Base-by-base conservation (phyloP, 345 rosid species). In the Hibiscus mutabilis region DNA sequence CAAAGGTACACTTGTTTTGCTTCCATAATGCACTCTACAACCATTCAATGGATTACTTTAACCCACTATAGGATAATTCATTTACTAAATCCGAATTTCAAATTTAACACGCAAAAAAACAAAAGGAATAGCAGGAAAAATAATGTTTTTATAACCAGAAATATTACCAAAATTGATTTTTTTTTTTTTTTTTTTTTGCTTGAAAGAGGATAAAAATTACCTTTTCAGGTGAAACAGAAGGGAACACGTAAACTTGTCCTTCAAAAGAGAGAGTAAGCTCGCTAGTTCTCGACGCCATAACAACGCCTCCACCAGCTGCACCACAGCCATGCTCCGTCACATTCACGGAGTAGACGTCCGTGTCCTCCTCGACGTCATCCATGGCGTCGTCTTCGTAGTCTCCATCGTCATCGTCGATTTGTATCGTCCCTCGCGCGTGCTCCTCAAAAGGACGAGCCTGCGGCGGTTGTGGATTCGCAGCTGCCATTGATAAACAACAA, bases 161-260 rank as follows among this genome's bases (percentile, higher is more conserved):
- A 24, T 5, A 19, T 21, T 19, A 18, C 42, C 42, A 37, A 37
- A 37, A 37, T n/a, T n/a, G 42, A 37, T 33, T 37, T 37, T 37
- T 37, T 24, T 44, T 15, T n/a, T n/a, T n/a, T n/a, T n/a, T n/a
- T n/a, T n/a, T n/a, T n/a, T n/a, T n/a, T 21, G 22, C 6, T 13
- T 66, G 21, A 19, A 21, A 29, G 19, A 13, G 16, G 4, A 21
- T 13, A 64, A 12, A 21, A 33, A 15, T 14, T 47, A 86, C 94
- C 86, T 84, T 87, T 72, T 84, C 87, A 37, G 88, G 82, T 21
- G 91, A 82, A 74, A 87, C 89, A 55, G 88, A 84, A 63, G 87
- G 88, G 78, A 87, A 89, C 64, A 89, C 91, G 71, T 81, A 89
- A 59, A 87, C 91, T 73, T 89, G 88, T 74, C 94, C 94, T 82